phyloP scores from a whole-genome alignment of 2,329 filamentous ascomycete species.

The Paraphoma chrysanthemicola region DNA sequence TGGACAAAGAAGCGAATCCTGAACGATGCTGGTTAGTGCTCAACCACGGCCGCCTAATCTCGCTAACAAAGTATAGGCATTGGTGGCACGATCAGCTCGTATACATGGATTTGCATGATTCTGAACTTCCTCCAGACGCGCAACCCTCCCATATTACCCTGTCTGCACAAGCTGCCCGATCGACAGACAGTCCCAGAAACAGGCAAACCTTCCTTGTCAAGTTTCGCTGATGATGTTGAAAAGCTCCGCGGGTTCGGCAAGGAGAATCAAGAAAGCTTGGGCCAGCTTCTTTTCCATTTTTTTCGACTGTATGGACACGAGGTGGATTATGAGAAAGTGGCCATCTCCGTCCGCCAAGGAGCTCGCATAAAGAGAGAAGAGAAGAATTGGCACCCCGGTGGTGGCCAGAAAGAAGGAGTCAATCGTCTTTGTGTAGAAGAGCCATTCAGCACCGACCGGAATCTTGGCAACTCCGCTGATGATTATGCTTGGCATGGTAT shows the following conservation, averaged over 20 bases:
- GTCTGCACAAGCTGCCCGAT: conserved; percentile 77
- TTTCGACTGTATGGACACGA: conserved; percentile 95
- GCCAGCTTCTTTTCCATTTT: conserved; percentile 91
- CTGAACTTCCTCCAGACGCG: conserved; percentile 94
- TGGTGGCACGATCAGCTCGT: conserved; percentile 93
- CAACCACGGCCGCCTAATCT: background rate
- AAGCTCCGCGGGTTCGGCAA: conserved; percentile 76
- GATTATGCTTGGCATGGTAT: conserved; percentile 92
- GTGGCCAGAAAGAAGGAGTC: conserved; percentile 55
- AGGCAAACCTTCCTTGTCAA: conserved; percentile 66
- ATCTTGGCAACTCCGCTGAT: conserved; percentile 95
- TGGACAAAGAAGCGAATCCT: conserved; percentile 93
- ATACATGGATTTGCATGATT: conserved; percentile 99
- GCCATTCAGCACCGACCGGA: conserved; percentile 88
- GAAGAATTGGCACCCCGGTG: conserved; percentile 82
- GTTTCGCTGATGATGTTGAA: conserved; percentile 86
- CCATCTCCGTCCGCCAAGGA: conserved; percentile 84
- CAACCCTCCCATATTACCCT: conserved; percentile 81
- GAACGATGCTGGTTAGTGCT: conserved; percentile 87
- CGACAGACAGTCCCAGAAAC: conserved; percentile 67
- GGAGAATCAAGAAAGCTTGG: conserved; percentile 81
- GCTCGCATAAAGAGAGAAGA: conserved; percentile 79
- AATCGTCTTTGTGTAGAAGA: conserved; percentile 95
- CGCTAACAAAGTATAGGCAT: conserved; percentile 62
- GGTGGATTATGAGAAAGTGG: conserved; percentile 84